Base-by-base conservation (phyloP, 768 basidiomycete species). In the Boletus rubropictus region DNA sequence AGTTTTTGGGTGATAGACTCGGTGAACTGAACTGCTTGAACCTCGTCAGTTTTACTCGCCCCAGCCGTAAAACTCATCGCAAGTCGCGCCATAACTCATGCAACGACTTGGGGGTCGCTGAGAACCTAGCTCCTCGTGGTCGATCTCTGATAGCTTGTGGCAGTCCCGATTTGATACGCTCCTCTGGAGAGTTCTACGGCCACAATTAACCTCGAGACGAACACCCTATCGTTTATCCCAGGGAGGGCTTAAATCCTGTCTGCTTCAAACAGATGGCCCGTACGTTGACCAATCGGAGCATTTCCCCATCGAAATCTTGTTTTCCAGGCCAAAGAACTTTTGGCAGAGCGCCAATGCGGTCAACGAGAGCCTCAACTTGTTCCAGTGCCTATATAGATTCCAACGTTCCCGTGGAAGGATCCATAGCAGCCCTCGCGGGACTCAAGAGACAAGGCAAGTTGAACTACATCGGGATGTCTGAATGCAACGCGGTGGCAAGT, bases 401-500 rank as follows among this genome's bases (percentile, higher is more conserved):
- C 12, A 67, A 64, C 5, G 51, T 69, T 4, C 54, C 72, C 0
- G 55, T 82, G 47, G 81, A 84, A 60, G 70, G 76, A 4, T 53
- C 59, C 7, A 70, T 75, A 46, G 55, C 64, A 29, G 66, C 62
- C n/a, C 70, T 85, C 29, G 66, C 66, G 14, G 62, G 56, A 4
- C 62, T 84, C 34, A 61, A 49, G 22, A 20, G 10, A 12, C 27
- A 50, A 34, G 59, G 60, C 15, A 62, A 62, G 40, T 32, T 83
- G 61, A 68, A 73, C 52, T 73, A 82, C 58, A 79, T 85, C 42
- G 80, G 79, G 1, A 52, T 85, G 39, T 77, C 75, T 3, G 83
- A 84, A 59, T 73, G 74, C 53, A 67, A 62, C 22, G 76, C 71
- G 0, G 61, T 24, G 20, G 15, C 2, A 28, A 21, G 12, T 39